These are phyloP conservation scores for Torulaspora indica DNA, from an alignment of 805 yeast species.

Conservation along the genomic window DNA sequence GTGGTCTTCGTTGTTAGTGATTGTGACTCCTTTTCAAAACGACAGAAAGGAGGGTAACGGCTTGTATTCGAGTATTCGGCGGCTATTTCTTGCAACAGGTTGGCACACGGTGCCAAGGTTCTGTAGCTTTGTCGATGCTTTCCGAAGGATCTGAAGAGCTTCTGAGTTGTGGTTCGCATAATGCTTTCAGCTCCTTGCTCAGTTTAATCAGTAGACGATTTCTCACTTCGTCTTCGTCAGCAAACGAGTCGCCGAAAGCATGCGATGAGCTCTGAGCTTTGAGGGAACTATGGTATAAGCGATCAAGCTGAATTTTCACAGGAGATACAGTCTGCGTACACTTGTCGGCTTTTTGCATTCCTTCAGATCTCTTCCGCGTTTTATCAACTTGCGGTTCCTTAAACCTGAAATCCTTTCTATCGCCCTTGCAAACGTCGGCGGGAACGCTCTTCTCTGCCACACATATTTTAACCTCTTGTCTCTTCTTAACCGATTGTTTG, in stretches of 20 bases:
- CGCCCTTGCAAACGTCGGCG: neutral
- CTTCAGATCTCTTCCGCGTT: neutral
- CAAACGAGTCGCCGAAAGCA: neutral
- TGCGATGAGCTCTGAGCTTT: neutral
- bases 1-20: neutral
- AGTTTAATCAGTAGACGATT: neutral
- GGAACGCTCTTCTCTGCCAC: neutral
- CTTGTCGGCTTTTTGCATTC: neutral
- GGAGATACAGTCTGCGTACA: constrained; percentile 1
- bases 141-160: neutral
- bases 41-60: neutral
- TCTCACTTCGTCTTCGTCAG: neutral
- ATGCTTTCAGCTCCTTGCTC: neutral
- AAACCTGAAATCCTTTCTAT: constrained; percentile 1
- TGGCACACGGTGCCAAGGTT: neutral
- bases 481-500: neutral
- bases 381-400: constrained; percentile 1
- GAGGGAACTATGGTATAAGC: neutral
- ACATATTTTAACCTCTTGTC: neutral
- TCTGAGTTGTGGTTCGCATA: neutral
- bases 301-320: constrained; percentile 5
- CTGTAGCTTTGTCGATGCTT: neutral
- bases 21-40: neutral
- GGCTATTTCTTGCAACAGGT: constrained; percentile 1
- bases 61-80: neutral